phyloP scores from a whole-genome alignment of 2,329 filamentous ascomycete genomes.

The Colletotrichum noveboracense region DNA sequence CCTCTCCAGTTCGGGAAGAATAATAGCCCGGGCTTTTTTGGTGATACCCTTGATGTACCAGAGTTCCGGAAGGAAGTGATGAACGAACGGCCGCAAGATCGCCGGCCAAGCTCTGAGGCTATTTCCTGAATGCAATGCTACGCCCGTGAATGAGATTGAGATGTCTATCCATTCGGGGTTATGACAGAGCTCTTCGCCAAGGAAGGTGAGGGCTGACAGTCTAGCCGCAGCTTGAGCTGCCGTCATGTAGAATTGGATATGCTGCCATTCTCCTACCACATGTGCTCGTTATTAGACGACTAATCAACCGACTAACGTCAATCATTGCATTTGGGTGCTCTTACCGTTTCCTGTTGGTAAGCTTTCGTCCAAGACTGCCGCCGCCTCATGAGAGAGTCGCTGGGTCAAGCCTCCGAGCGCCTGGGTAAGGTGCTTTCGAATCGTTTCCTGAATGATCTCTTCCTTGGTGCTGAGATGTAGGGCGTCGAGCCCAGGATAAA shows the following conservation, averaged over 20 bases:
- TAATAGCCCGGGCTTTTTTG: neutral
- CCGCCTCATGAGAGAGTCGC: neutral
- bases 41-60: neutral
- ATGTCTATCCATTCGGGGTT: neutral
- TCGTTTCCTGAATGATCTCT: neutral
- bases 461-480: neutral
- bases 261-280: neutral
- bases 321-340: neutral
- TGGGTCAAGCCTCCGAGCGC: neutral
- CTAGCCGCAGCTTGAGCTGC: neutral
- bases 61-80: neutral
- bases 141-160: neutral
- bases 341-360: neutral
- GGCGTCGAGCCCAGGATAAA: neutral
- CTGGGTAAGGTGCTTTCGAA: neutral
- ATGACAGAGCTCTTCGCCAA: neutral
- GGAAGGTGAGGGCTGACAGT: neutral
- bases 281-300: neutral
- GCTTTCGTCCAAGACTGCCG: neutral
- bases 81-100: neutral
- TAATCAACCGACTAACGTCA: accelerated
- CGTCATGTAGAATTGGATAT: neutral
- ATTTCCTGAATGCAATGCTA: neutral
- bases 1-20: neutral
- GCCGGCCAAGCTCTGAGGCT: neutral